phyloP scores from a whole-genome alignment of 441 rosid genomes.

The Cnidoscolus chayamansa region DNA sequence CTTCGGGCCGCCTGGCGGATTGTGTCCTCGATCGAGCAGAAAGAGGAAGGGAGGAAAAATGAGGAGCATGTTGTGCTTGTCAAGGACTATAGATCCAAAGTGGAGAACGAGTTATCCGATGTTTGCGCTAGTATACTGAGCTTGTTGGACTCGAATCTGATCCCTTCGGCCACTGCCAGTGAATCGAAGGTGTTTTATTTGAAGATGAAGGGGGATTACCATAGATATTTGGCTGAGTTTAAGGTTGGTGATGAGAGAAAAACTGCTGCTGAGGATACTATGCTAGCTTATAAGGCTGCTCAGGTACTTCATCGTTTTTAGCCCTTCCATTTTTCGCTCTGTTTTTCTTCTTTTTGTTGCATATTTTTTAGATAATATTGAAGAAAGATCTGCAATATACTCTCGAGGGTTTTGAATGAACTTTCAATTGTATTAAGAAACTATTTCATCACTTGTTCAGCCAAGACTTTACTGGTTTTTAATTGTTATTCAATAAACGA shows the following conservation, averaged over 20 bases:
- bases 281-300: conserved; percentile 78
- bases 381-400: conserved; percentile 3
- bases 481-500: not conserved
- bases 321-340: not conserved
- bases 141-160: conserved; percentile 61
- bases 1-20: conserved; percentile 92
- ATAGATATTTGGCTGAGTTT: conserved; percentile 82
- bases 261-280: conserved; percentile 83
- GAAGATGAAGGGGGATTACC: conserved; percentile 93
- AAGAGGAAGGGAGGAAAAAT: conserved; percentile 82
- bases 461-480: not conserved
- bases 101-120: conserved; percentile 72
- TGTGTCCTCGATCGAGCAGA: conserved; percentile 81
- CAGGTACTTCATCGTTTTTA: conserved; percentile 40
- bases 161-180: conserved; percentile 67
- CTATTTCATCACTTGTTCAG: not conserved
- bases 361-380: not conserved
- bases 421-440: not conserved
- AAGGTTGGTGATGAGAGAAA: conserved; percentile 75
- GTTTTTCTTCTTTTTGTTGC: not conserved
- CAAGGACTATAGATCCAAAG: conserved; percentile 85
- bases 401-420: not conserved
- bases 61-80: conserved; percentile 79
- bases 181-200: conserved; percentile 85
- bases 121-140: conserved; percentile 67